Percentiles rank a stretch among this genome's conserved stretches.
Evolutionary conservation across 2,329 filamentous ascomycete genomes (phyloP).

Genomic region (Fusarium mangiferae): DNA sequence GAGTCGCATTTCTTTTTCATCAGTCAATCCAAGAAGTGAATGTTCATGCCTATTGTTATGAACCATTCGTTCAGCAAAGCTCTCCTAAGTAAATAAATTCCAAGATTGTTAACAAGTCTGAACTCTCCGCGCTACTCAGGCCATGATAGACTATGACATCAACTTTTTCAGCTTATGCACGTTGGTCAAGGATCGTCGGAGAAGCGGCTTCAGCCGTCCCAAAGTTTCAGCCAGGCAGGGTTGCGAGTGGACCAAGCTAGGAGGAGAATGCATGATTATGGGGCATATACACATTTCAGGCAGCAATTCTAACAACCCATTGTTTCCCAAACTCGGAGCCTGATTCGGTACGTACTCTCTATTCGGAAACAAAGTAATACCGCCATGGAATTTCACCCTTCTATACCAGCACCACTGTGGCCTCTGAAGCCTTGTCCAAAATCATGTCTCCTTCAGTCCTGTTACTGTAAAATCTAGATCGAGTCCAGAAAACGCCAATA

Average conservation of each 20-base stretch:
- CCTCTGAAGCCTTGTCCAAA: not conserved
- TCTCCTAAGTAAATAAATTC: fast-evolving
- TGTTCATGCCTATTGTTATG: fast-evolving
- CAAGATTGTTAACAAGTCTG: fast-evolving
- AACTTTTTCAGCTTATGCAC: not conserved
- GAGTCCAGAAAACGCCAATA: not conserved
- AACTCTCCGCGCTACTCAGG: fast-evolving
- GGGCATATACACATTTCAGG: not conserved
- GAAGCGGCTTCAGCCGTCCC: not conserved
- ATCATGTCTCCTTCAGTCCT: not conserved
- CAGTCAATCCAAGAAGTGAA: not conserved
- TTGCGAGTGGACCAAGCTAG: not conserved
- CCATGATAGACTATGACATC: not conserved
- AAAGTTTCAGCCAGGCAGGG: not conserved
- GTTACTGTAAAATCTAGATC: not conserved
- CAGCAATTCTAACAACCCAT: not conserved
- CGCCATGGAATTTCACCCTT: fast-evolving
- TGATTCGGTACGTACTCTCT: not conserved
- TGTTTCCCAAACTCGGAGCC: not conserved
- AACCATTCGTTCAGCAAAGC: fast-evolving
- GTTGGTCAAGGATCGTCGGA: not conserved
- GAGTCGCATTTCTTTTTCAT: not conserved
- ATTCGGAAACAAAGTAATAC: not conserved
- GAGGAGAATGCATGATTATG: not conserved
- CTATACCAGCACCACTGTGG: not conserved